Conservation (phyloP, 768 basidiomycete genomes). For the Lactarius quietus region DNA sequence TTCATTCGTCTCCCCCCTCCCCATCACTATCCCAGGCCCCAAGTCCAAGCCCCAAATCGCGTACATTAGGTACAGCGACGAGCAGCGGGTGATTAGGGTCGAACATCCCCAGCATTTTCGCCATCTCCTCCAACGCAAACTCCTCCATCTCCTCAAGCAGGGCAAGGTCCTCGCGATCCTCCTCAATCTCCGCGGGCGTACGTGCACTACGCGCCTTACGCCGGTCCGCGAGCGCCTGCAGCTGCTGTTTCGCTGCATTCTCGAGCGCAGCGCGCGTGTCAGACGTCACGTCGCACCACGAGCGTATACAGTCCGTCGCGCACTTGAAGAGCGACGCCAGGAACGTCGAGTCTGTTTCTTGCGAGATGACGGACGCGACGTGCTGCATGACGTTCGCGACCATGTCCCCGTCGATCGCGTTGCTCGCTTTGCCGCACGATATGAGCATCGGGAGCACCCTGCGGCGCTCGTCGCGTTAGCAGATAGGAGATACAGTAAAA, state of each 20-base stretch:
- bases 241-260: conserved; percentile 68
- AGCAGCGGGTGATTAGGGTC: conserved; percentile 61
- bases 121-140: conserved; percentile 78
- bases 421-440: conserved; percentile 60
- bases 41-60: conserved; percentile 55
- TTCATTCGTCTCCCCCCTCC: conserved; percentile 12
- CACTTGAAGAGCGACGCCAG: conserved; percentile 73
- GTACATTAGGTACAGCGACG: conserved; percentile 67
- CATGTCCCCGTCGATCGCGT: conserved; percentile 35
- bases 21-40: conserved; percentile 33
- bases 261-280: conserved; percentile 54
- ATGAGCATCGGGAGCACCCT: conserved; percentile 74
- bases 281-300: conserved; percentile 52
- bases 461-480: conserved; percentile 5
- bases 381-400: conserved; percentile 66
- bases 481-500: not conserved
- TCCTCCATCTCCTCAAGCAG: conserved; percentile 81
- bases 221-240: conserved; percentile 63
- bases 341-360: conserved; percentile 75
- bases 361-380: conserved; percentile 52
- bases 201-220: conserved; percentile 52
- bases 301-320: conserved; percentile 56
- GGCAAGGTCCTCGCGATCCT: conserved; percentile 66
- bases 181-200: conserved; percentile 35
- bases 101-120: conserved; percentile 52